phyloP scores from a whole-genome alignment of 2,329 filamentous ascomycete species.

The Scedosporium apiospermum region DNA sequence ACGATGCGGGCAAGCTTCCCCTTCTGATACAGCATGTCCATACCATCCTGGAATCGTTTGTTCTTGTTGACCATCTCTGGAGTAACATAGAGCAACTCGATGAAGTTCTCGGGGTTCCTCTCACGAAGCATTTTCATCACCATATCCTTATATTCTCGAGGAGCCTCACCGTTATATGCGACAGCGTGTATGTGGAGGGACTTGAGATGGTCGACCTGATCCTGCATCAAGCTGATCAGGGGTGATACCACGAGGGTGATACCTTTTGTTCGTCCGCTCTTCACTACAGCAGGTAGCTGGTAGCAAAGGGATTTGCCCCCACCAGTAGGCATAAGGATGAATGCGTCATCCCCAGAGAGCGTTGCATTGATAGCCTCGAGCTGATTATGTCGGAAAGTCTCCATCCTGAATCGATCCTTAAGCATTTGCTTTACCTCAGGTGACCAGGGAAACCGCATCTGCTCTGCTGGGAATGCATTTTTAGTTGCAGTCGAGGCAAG shows the following conservation, averaged over 20 bases:
- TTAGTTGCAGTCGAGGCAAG: conserved; percentile 16
- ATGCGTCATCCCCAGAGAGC: conserved; percentile 75
- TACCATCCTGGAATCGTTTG: conserved; percentile 51
- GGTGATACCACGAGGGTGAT: conserved; percentile 95
- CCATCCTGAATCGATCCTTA: conserved; percentile 73
- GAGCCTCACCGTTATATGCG: conserved; percentile 71
- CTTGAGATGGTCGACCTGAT: conserved; percentile 79
- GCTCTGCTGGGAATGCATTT: conserved; percentile 32
- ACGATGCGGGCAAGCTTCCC: conserved; percentile 79
- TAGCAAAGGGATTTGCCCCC: conserved; percentile 97
- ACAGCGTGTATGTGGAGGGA: conserved; percentile 69
- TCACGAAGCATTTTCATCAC: conserved; percentile 58
- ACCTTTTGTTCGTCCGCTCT: conserved; percentile 69
- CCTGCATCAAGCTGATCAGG: conserved; percentile 90
- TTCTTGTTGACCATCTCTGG: conserved; percentile 95
- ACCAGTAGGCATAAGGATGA: conserved; percentile 95
- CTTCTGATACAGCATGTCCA: conserved; percentile 59
- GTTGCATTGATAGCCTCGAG: conserved; percentile 95
- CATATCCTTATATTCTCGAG: conserved; percentile 48
- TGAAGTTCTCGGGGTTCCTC: conserved; percentile 58
- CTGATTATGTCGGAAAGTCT: conserved; percentile 83
- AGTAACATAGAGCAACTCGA: conserved; percentile 89
- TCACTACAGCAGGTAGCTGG: conserved; percentile 80
- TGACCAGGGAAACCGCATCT: conserved; percentile 72
- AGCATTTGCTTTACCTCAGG: conserved; percentile 72